A percentile compares a stretch with the other conserved stretches of the same genome.
These are phyloP conservation scores for Cytospora paraplurivora DNA, from an alignment of 2,329 filamentous ascomycete genomes.

Conservation along the genomic window DNA sequence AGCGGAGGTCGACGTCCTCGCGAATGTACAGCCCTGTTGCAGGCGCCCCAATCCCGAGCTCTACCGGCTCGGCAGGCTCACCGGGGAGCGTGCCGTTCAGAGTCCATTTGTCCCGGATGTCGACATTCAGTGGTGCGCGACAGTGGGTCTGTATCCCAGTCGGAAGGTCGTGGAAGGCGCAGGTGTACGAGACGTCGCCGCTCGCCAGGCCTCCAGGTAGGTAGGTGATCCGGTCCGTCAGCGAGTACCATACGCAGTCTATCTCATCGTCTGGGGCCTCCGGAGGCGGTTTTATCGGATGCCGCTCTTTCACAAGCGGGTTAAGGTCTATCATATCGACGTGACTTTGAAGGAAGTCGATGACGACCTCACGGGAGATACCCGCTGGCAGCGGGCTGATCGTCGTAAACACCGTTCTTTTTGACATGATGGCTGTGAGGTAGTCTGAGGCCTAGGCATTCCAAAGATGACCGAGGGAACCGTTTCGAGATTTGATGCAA, in stretches of 20 bases:
- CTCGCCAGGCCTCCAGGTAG: slow-evolving; percentile 66
- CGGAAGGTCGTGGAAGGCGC: slow-evolving; percentile 75
- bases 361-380: slow-evolving; percentile 68
- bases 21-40: slow-evolving; percentile 72
- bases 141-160: slow-evolving; percentile 79
- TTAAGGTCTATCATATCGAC: slow-evolving; percentile 85
- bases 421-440: slow-evolving; percentile 58
- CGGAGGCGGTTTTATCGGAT: slow-evolving; percentile 66
- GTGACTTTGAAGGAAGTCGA: slow-evolving; percentile 78
- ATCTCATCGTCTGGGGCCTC: slow-evolving; percentile 71
- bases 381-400: slow-evolving; percentile 74
- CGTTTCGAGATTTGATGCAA: background rate
- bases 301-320: slow-evolving; percentile 74
- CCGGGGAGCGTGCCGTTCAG: slow-evolving; percentile 72
- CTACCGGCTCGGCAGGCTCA: slow-evolving; percentile 65
- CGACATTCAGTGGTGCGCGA: slow-evolving; percentile 79
- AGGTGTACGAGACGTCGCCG: slow-evolving; percentile 75
- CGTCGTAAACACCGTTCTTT: slow-evolving; percentile 71
- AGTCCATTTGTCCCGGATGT: slow-evolving; percentile 78
- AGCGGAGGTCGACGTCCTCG: slow-evolving; percentile 84
- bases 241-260: slow-evolving; percentile 73
- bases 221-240: slow-evolving; percentile 77
- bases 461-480: background rate
- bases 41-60: slow-evolving; percentile 68
- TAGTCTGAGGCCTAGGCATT: background rate